Base-by-base conservation (phyloP, 1,284 basidiomycete species). In the Pseudozyma sp. region DNA sequence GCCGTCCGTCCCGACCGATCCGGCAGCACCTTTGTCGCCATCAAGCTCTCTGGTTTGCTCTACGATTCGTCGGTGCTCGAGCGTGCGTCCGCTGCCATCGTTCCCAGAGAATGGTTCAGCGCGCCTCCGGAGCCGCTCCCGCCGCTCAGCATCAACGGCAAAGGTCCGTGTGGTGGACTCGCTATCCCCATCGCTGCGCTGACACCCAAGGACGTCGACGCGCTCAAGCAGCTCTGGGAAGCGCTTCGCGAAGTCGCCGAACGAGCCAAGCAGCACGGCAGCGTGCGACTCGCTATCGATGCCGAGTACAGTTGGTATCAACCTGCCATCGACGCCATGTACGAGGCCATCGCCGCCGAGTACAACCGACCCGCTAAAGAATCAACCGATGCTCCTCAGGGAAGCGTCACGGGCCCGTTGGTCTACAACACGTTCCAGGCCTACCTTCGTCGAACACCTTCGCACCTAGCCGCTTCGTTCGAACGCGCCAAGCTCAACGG, bases 391-490 rank as follows among this genome's bases (percentile, higher is more conserved):
- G 39, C 54, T 10, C 51, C 52, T 4, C 65, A 49, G 31, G 66
- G 62, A 29, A 64, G 63, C 53, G 57, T 75, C 49, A 64, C 68
- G 9, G 69, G 78, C 6, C 80, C 79, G 5, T 60, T 80, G 33
- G 55, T 81, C 59, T 81, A 73, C 72, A 80, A 79, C 57, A 81
- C 80, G 6, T 79, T 70, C 68, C 75, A 81, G 59, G 75, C 80
- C 11, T 81, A 80, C 56, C 68, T 75, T 29, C 34, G 42, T 63
- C 91, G 92, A 65, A 91, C 89, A 1, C 90, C 90, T 0, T 84
- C 86, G 29, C 90, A 94, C 69, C 88, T 97, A 17, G 86, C 86
- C 0, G 88, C 89, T 33, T 88, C 90, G 35, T 85, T 95, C 47
- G 85, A 86, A n/a, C 90, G 92, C 58, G 92, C 95, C 8, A 87